Percentiles rank a stretch among this genome's conserved stretches.
phyloP scores from a whole-genome alignment of 2,329 filamentous ascomycete species.

The Daldinia sp. region DNA sequence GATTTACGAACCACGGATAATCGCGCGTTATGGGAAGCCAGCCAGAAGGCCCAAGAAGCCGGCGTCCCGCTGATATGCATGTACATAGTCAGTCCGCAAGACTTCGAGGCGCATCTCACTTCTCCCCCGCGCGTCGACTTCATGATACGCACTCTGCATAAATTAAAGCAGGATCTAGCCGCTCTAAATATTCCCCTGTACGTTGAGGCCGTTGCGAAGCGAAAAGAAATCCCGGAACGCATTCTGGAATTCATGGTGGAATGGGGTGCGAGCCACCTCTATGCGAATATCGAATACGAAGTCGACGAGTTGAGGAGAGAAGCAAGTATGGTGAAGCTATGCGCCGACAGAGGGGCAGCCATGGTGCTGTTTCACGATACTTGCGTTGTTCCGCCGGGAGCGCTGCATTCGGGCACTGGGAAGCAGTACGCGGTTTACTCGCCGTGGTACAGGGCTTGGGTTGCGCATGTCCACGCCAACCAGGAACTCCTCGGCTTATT shows the following conservation, averaged over 20 bases:
- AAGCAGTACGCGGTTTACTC: constrained; percentile 87
- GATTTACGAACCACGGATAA: constrained; percentile 83
- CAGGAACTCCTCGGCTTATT: constrained; percentile 73
- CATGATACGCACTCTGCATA: constrained; percentile 75
- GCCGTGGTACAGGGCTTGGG: constrained; percentile 85
- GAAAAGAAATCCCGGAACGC: constrained; percentile 70
- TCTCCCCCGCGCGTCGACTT: constrained; percentile 83
- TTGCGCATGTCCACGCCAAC: constrained; percentile 77
- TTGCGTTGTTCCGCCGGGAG: constrained; percentile 82
- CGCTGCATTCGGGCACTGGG: constrained; percentile 73
- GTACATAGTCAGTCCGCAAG: constrained; percentile 85
- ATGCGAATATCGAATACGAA: constrained; percentile 89
- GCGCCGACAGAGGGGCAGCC: constrained; percentile 72
- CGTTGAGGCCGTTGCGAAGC: constrained; percentile 76
- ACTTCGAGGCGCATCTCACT: constrained; percentile 84
- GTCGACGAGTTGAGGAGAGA: constrained; percentile 89
- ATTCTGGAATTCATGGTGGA: constrained; percentile 74
- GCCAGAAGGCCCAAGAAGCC: constrained; percentile 73
- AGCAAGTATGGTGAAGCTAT: constrained; percentile 70
- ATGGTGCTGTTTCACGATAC: constrained; percentile 84
- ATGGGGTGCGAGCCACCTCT: constrained; percentile 82
- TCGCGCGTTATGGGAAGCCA: constrained; percentile 74
- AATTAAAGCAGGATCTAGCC: constrained; percentile 74
- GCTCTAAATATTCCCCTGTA: constrained; percentile 82
- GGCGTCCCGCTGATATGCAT: constrained; percentile 79